Conservation (phyloP, 305 asterid species). For the Fraxinus sp. region DNA sequence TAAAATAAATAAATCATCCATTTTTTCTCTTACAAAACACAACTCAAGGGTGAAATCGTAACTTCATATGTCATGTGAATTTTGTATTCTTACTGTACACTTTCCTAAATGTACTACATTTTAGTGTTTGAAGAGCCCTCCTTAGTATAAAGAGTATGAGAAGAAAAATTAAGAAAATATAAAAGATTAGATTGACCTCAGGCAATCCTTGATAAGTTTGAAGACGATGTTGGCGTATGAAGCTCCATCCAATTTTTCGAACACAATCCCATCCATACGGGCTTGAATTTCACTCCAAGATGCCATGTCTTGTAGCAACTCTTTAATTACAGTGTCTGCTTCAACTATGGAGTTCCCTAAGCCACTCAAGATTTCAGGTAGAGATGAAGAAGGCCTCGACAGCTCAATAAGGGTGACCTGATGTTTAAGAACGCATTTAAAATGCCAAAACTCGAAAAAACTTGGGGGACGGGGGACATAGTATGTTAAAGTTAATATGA, state of each 20-base stretch:
- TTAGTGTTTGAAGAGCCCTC: neutral
- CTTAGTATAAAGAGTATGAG: neutral
- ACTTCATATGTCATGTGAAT: neutral
- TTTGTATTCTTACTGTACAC: neutral
- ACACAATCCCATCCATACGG: conserved; percentile 80
- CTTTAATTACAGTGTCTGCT: conserved; percentile 58
- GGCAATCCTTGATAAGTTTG: conserved; percentile 47
- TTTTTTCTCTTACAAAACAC: neutral
- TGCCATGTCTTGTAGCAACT: conserved; percentile 52
- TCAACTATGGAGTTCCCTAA: conserved; percentile 57
- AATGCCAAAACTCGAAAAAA: conserved; percentile 11
- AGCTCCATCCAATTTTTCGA: conserved; percentile 60
- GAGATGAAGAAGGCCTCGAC: conserved; percentile 49
- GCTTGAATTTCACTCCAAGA: conserved; percentile 74
- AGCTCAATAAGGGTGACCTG: conserved; percentile 81
- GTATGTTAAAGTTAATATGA: neutral
- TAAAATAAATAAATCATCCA: neutral
- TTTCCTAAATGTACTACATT: neutral
- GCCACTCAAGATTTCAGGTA: conserved; percentile 44
- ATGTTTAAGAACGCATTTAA: conserved; percentile 14
- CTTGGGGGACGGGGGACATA: neutral
- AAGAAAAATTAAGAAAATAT: neutral
- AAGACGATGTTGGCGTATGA: conserved; percentile 47
- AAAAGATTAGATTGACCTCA: conserved; percentile 48
- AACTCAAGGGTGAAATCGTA: neutral